Conservation (phyloP, 768 basidiomycete species). For the Phylloporus sp. region DNA sequence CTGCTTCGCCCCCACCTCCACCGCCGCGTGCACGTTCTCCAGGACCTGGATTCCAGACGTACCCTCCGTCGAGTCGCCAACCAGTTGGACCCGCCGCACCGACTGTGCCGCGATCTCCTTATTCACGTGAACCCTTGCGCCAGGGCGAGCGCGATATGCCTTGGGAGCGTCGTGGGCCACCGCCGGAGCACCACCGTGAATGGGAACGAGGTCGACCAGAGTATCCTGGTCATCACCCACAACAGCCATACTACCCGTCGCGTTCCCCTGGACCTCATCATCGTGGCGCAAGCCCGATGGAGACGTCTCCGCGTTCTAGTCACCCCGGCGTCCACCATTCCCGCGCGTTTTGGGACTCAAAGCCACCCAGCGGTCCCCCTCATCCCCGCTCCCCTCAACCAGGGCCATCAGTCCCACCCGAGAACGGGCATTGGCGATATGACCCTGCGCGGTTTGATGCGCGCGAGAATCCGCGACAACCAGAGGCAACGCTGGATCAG, state of each 20-base stretch:
- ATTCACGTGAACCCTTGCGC: conserved; percentile 47
- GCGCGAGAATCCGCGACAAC: conserved; percentile 37
- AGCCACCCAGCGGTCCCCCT: conserved; percentile 36
- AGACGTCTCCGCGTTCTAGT: conserved; percentile 55
- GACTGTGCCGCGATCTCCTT: conserved; percentile 55
- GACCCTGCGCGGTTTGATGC: conserved; percentile 54
- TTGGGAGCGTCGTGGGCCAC: conserved; percentile 59
- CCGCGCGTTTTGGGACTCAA: conserved; percentile 58
- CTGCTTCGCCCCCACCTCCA: conserved; percentile 55
- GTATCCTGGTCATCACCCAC: conserved; percentile 30
- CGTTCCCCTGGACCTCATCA: conserved; percentile 37
- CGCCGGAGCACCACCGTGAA: conserved; percentile 42
- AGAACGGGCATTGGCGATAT: conserved; percentile 49
- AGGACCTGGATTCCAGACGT: conserved; percentile 42
- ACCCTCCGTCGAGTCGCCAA: conserved; percentile 43
- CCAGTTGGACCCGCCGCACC: conserved; percentile 50
- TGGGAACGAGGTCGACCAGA: conserved; percentile 48
- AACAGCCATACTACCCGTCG: conserved; percentile 29
- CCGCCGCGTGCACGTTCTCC: conserved; percentile 47
- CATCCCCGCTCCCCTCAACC: conserved; percentile 32
- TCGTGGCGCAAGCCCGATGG: conserved; percentile 47
- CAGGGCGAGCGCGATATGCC: conserved; percentile 46
- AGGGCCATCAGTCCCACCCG: conserved; percentile 36
- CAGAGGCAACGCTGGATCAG: conserved; percentile 29
- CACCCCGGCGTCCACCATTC: conserved; percentile 35